phyloP scores from a whole-genome alignment of 192 early-diverging fungal species.

The Coemansia furcata region DNA sequence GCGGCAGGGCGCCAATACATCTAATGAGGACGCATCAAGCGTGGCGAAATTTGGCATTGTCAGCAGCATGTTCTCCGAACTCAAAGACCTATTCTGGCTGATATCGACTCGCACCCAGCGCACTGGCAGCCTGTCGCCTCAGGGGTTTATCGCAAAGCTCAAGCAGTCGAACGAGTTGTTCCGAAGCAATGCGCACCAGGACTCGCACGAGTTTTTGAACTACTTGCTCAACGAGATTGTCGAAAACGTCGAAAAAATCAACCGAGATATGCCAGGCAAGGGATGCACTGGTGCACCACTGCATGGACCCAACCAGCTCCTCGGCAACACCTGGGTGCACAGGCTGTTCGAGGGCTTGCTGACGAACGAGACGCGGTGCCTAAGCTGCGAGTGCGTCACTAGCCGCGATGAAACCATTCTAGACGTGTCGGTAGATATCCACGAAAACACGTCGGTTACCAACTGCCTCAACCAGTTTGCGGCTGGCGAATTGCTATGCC shows the following conservation, averaged over 20 bases:
- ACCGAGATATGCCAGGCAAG: constrained; percentile 50
- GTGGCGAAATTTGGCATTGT: constrained; percentile 56
- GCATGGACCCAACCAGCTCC: constrained; percentile 19
- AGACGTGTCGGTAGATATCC: constrained; percentile 95
- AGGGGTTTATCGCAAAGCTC: constrained; percentile 82
- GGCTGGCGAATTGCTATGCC: constrained; percentile 89
- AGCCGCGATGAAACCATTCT: constrained; percentile 92
- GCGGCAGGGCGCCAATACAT: constrained; percentile 13
- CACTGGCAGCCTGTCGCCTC: constrained; percentile 79
- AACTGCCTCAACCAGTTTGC: constrained; percentile 95
- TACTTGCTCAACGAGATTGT: constrained; percentile 89
- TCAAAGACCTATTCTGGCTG: constrained; percentile 83
- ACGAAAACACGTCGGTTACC: constrained; percentile 92
- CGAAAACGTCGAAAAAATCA: constrained; percentile 74
- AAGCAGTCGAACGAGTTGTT: constrained; percentile 96
- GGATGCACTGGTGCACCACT: constrained; percentile 24
- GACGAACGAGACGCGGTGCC: constrained; percentile 95
- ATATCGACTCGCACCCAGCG: constrained; percentile 83
- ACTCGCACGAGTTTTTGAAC: constrained; percentile 98
- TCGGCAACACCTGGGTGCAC: constrained; percentile 83
- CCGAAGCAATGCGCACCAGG: constrained; percentile 92
- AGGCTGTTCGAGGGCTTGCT: constrained; percentile 91
- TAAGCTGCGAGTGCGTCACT: constrained; percentile 95
- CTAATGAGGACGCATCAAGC: constrained; percentile 34
- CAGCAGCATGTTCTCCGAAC: constrained; percentile 79